phyloP scores from a whole-genome alignment of 108 stramenopile genomes.

The Skeletonema tropicum region DNA sequence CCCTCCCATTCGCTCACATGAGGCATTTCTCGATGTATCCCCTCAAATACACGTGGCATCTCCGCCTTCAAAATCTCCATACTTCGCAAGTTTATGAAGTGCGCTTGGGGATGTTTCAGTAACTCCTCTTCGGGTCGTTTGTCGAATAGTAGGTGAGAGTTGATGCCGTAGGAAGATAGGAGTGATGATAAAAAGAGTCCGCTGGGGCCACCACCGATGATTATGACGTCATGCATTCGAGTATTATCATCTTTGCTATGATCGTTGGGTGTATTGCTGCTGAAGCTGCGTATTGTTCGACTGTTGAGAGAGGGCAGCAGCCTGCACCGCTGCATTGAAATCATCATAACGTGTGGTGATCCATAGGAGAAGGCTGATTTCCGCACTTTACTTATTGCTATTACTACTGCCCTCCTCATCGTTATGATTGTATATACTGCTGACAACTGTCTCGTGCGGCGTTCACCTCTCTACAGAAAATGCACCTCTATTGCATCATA shows the following conservation, averaged over 20 bases:
- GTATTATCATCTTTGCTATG: not conserved
- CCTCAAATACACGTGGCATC: slow-evolving; percentile 51
- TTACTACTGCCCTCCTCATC: too few relatives aligned
- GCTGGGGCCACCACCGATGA: slow-evolving; percentile 83
- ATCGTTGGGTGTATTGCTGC: not conserved
- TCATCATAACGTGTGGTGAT: not conserved
- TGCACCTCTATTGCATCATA: too few relatives aligned
- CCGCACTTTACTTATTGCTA: too few relatives aligned
- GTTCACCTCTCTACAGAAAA: too few relatives aligned
- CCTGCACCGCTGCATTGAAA: not conserved
- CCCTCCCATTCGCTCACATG: slow-evolving; percentile 69
- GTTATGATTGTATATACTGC: too few relatives aligned
- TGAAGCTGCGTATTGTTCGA: not conserved
- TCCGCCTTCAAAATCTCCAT: slow-evolving; percentile 84
- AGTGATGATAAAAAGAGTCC: slow-evolving; percentile 75
- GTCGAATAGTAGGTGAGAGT: slow-evolving; percentile 61
- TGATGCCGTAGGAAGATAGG: slow-evolving; percentile 58
- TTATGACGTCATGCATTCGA: slow-evolving; percentile 34
- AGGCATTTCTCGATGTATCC: slow-evolving; percentile 58
- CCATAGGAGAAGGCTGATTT: not conserved
- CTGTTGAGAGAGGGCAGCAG: not conserved
- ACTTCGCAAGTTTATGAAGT: slow-evolving; percentile 91
- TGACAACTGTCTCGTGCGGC: too few relatives aligned
- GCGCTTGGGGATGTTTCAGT: slow-evolving; percentile 89
- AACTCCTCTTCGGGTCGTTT: slow-evolving; percentile 51